These are phyloP conservation scores for Solidago caesia DNA, from an alignment of 129 eudicot species.

Conservation along the genomic window DNA sequence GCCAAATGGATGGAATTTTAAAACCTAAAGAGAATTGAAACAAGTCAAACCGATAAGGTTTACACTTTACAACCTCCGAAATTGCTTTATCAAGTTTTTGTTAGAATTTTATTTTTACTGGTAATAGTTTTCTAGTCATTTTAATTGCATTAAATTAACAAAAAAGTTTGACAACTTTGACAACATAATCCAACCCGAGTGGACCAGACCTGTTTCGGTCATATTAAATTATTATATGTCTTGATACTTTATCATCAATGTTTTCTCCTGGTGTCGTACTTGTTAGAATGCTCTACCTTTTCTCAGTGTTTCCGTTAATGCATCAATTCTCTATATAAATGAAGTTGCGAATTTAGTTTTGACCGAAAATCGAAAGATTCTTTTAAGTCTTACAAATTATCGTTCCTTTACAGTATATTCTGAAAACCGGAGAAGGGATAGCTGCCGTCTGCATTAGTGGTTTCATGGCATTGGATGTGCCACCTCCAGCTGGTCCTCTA, in stretches of 20 bases:
- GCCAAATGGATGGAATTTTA: background rate
- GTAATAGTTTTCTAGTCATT: background rate
- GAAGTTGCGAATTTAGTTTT: background rate
- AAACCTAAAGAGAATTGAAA: background rate
- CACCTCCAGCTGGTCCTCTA: slow-evolving; percentile 80
- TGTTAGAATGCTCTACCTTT: background rate
- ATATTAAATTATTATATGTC: background rate
- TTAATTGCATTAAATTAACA: background rate
- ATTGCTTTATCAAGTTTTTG: background rate
- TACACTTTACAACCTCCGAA: background rate
- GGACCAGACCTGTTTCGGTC: background rate
- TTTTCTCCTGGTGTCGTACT: background rate
- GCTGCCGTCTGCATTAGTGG: slow-evolving; percentile 73
- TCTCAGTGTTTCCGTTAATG: background rate
- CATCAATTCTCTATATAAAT: background rate
- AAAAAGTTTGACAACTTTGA: background rate
- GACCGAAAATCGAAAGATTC: background rate
- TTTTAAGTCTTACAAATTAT: background rate
- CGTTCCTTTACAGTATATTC: slow-evolving; percentile 59
- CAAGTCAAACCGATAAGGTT: background rate
- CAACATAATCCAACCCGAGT: slow-evolving; percentile 8
- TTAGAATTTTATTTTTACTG: background rate
- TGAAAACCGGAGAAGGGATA: slow-evolving; percentile 65
- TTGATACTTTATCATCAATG: background rate
- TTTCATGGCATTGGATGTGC: slow-evolving; percentile 76